These are phyloP conservation scores for Pleomassaria siparia DNA, from an alignment of 2,329 filamentous ascomycete genomes.

Conservation along the genomic window DNA sequence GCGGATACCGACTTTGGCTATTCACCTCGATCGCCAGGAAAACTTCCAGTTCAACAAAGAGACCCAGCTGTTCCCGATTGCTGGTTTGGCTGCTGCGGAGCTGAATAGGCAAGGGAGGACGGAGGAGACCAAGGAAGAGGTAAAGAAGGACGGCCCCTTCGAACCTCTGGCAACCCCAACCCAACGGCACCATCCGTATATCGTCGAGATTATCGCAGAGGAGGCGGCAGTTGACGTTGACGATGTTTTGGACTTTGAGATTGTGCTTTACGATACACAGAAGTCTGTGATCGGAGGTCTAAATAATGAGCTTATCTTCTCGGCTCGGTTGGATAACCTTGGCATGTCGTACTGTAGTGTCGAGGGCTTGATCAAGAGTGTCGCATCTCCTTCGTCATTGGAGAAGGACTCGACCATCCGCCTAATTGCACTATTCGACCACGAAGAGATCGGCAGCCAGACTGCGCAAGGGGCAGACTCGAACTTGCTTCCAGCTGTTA, in stretches of 20 bases:
- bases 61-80: conserved; percentile 90
- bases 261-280: conserved; percentile 96
- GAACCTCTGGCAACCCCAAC: conserved; percentile 74
- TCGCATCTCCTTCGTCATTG: conserved; percentile 64
- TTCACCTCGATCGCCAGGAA: conserved; percentile 85
- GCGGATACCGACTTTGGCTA: conserved; percentile 88
- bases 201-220: conserved; percentile 81
- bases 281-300: conserved; percentile 85
- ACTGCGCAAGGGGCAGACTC: conserved; percentile 94
- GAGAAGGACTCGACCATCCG: conserved; percentile 80
- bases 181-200: conserved; percentile 84
- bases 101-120: conserved; percentile 72
- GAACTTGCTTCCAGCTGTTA: conserved; percentile 83
- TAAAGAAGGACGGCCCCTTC: conserved; percentile 53
- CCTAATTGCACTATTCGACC: conserved; percentile 92
- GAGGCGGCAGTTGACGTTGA: conserved; percentile 70
- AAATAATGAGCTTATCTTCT: conserved; percentile 93
- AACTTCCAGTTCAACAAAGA: conserved; percentile 97
- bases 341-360: conserved; percentile 95
- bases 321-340: conserved; percentile 91
- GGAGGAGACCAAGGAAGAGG: conserved; percentile 50
- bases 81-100: conserved; percentile 82
- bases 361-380: conserved; percentile 79
- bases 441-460: conserved; percentile 93
- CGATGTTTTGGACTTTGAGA: conserved; percentile 88